Evolutionary conservation across 768 basidiomycete species (phyloP).

Genomic region (Trametopsis cervina): DNA sequence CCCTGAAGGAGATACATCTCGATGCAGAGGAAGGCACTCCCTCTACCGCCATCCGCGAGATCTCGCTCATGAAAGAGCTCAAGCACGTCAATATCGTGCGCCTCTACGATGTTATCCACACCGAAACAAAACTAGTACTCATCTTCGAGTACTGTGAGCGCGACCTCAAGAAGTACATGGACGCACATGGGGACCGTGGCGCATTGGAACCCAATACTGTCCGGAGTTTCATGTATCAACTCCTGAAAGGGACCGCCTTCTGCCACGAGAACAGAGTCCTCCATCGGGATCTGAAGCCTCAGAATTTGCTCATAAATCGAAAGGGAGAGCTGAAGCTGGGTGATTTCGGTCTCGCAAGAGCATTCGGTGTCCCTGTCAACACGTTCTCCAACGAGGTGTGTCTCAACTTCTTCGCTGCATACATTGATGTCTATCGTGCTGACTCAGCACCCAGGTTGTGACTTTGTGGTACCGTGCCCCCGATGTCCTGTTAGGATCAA

Average conservation of each 20-base stretch:
- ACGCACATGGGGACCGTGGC: conserved; percentile 92
- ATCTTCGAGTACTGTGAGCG: conserved; percentile 99
- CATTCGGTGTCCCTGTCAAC: conserved; percentile 98
- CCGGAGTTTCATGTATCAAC: conserved; percentile 96
- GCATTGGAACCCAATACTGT: conserved; percentile 85
- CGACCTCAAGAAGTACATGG: conserved; percentile 99
- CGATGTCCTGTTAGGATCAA: conserved; percentile 92
- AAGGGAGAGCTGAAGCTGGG: conserved; percentile 96
- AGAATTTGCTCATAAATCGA: conserved; percentile 95
- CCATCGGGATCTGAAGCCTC: conserved; percentile 96
- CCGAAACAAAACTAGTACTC: conserved; percentile 94
- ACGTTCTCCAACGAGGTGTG: conserved; percentile 94
- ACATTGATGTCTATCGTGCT: neutral
- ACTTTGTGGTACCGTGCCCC: conserved; percentile 99
- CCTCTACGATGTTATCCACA: conserved; percentile 97
- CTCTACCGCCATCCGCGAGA: conserved; percentile 97
- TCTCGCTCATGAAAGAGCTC: conserved; percentile 98
- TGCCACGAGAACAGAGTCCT: conserved; percentile 98
- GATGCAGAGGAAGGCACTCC: conserved; percentile 99
- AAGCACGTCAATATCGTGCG: conserved; percentile 99
- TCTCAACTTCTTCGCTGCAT: neutral
- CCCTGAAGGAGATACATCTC: conserved; percentile 97
- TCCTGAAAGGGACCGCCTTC: conserved; percentile 94
- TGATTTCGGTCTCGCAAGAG: conserved; percentile 95
- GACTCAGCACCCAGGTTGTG: conserved; percentile 61